Base-by-base conservation (phyloP, 768 basidiomycete species). In the Podaxis sp. region DNA sequence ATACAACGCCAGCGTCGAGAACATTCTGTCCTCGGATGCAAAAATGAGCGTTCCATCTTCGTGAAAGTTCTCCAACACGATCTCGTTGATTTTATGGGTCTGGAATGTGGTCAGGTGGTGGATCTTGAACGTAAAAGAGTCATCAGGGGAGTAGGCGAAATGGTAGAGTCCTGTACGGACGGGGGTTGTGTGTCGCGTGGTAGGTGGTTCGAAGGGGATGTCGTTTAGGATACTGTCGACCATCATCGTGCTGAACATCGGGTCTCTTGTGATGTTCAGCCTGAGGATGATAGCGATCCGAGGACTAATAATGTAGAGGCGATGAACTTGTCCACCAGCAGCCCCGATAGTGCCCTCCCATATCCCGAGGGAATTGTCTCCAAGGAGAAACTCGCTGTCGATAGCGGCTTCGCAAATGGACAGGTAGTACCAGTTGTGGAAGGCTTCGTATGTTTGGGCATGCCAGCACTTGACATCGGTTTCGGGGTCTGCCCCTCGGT, bases 251-350 rank as follows among this genome's bases (percentile, higher is more conserved):
- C 21, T 57, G 68, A 37, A 64, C 63, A 13, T 50, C 3, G 47
- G 27, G 59, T 66, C 46, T 57, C 61, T 60, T 70, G 66, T 47
- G 4, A 16, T 23, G 54, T 54, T 61, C 23, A 42, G 32, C 28
- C 54, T 61, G 35, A 76, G 63, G 55, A 76, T 65, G 28, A 74
- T 63, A 36, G 68, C 70, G 53, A 75, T 61, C 27, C 68, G 69
- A 40, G 76, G 74, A 67, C 73, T 74, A 65, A 77, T 57, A 53
- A 76, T 65, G 59, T 70, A 74, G n/a, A 77, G 16, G 16, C 66
- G 63, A 53, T 74, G 76, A 27, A 72, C 65, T 25, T 64, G 59
- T 42, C 63, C 63, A 5, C 6, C 56, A 3, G 5, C 16, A 48
- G 64, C 67, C 50, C 47, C 55, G 6, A 71, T 60, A 27, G 61